phyloP scores from a whole-genome alignment of 2,329 filamentous ascomycete genomes.

The Hymenoscyphus fructigenus region DNA sequence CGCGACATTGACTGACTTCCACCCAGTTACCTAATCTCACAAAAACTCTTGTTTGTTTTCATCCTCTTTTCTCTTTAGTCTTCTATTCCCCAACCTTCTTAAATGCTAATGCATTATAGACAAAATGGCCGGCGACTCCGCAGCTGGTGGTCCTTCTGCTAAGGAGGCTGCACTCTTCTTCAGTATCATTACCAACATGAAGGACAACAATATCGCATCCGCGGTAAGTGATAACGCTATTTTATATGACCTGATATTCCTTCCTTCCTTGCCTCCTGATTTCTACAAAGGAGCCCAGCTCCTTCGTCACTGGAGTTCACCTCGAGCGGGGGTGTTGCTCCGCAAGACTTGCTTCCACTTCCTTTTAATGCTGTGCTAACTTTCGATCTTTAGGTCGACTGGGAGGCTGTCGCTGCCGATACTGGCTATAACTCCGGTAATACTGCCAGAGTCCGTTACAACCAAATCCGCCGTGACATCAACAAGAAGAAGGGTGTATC shows the following conservation, averaged over 20 bases:
- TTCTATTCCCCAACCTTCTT: too few relatives aligned
- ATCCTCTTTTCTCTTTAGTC: neutral
- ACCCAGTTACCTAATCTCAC: neutral
- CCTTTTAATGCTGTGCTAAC: neutral
- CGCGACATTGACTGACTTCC: neutral
- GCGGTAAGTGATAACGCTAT: conserved; percentile 21
- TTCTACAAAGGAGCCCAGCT: too few relatives aligned
- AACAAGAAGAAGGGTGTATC: conserved; percentile 40
- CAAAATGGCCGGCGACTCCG: too few relatives aligned
- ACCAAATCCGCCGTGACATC: conserved; percentile 45
- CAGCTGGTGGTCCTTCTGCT: conserved; percentile 2
- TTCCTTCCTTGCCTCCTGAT: neutral
- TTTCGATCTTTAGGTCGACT: conserved; percentile 38
- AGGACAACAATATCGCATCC: conserved; percentile 9
- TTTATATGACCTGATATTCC: neutral
- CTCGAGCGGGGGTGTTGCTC: too few relatives aligned
- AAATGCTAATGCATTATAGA: too few relatives aligned
- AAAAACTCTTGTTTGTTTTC: neutral
- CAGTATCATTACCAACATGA: conserved; percentile 22
- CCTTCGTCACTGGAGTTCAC: too few relatives aligned
- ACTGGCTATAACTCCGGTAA: conserved; percentile 46
- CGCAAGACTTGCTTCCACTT: neutral
- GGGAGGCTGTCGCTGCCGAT: conserved; percentile 46
- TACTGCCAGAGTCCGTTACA: conserved; percentile 49
- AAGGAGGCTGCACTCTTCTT: conserved; percentile 27